Conservation (phyloP, 164 flowering plant species). For the Piper betle region DNA sequence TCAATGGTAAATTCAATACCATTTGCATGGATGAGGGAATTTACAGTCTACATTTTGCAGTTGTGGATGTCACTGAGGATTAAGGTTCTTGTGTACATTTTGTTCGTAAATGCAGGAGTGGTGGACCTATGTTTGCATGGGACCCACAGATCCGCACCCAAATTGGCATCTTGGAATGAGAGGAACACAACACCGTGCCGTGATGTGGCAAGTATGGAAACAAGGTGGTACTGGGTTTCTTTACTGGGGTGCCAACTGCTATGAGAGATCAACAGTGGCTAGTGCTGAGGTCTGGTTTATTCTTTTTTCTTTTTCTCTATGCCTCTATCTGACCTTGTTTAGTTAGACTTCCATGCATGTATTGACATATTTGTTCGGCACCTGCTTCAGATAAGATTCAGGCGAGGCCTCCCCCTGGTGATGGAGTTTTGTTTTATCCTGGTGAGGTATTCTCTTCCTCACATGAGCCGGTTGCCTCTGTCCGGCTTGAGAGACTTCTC, state of each 20-base stretch:
- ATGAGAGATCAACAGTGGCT: constrained; percentile 82
- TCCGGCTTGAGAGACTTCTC: constrained; percentile 73
- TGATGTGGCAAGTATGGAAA: constrained; percentile 99
- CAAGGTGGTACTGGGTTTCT: constrained; percentile 92
- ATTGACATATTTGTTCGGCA: not conserved
- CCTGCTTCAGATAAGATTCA: constrained; percentile 63
- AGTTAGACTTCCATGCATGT: not conserved
- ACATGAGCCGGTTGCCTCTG: constrained; percentile 74
- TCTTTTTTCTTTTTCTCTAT: not conserved
- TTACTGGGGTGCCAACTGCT: constrained; percentile 98
- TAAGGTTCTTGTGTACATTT: not conserved
- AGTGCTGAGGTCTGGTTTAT: constrained; percentile 68
- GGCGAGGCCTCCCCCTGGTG: constrained; percentile 96
- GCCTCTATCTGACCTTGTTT: not conserved
- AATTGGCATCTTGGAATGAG: constrained; percentile 99
- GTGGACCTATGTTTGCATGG: constrained; percentile 99
- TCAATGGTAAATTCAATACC: too few relatives aligned
- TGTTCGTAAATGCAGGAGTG: constrained; percentile 51
- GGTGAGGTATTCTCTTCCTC: constrained; percentile 87
- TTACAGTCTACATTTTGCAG: not conserved
- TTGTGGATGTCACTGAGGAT: not conserved
- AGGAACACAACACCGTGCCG: constrained; percentile 98
- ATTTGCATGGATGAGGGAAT: not conserved
- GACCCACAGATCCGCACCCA: constrained; percentile 96
- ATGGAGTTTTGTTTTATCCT: constrained; percentile 88